phyloP scores from a whole-genome alignment of 441 rosid genomes.

The Manihot esculenta region DNA sequence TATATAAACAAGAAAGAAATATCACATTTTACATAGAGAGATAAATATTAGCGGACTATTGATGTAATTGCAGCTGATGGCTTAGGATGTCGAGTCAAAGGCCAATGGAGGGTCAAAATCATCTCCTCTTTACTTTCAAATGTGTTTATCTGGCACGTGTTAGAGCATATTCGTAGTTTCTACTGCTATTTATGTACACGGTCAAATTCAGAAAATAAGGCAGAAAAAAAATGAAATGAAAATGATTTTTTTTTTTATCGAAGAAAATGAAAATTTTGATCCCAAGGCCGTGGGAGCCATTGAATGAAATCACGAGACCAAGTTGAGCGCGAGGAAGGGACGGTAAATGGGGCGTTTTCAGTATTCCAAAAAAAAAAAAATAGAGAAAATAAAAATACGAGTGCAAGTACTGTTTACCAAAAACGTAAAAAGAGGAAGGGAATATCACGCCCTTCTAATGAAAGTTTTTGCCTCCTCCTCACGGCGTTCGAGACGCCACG shows the following conservation, averaged over 20 bases:
- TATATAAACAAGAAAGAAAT: not conserved
- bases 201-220: not conserved
- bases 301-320: conserved; percentile 24
- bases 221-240: no score
- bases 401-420: not conserved
- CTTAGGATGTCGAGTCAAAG: no score
- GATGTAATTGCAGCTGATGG: no score
- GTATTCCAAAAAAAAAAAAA: not conserved
- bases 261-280: not conserved
- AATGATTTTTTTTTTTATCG: no score
- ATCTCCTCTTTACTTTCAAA: not conserved
- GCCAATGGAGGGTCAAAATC: conserved; percentile 17
- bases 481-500: conserved; percentile 63
- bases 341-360: conserved; percentile 20
- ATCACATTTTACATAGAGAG: not conserved
- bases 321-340: no score
- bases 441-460: conserved; percentile 52
- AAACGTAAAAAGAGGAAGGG: conserved; percentile 21
- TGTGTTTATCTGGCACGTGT: conserved; percentile 8
- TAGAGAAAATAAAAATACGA: no score
- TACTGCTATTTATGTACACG: not conserved
- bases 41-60: no score
- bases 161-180: conserved; percentile 16
- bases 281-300: not conserved
- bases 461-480: conserved; percentile 29